phyloP scores from a whole-genome alignment of 306 rosid genomes.

The Senna tora region DNA sequence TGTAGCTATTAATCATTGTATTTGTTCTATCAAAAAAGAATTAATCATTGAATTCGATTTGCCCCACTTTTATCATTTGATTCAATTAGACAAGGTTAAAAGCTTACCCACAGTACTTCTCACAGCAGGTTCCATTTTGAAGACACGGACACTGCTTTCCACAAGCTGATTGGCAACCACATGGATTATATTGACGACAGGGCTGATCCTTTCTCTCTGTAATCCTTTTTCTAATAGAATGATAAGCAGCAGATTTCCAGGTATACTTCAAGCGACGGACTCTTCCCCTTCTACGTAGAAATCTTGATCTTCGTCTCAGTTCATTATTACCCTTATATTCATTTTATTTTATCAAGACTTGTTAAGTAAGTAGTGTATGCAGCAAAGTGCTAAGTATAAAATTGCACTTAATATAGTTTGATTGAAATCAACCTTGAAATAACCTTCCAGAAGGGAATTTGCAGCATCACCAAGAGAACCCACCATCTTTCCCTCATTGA shows the following conservation, averaged over 20 bases:
- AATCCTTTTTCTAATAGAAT: slow-evolving; percentile 68
- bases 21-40: too few relatives aligned
- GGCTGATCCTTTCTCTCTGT: slow-evolving; percentile 58
- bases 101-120: slow-evolving; percentile 87
- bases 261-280: slow-evolving; percentile 87
- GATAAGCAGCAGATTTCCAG: slow-evolving; percentile 76
- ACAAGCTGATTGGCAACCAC: slow-evolving; percentile 73
- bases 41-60: background rate
- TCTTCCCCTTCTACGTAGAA: slow-evolving; percentile 93
- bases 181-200: slow-evolving; percentile 69
- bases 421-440: slow-evolving; percentile 74
- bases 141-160: slow-evolving; percentile 84
- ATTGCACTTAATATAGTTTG: slow-evolving; percentile 35
- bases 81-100: background rate
- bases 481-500: slow-evolving; percentile 71
- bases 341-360: slow-evolving; percentile 44
- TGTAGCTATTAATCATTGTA: background rate
- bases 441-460: slow-evolving; percentile 83
- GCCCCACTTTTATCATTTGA: background rate
- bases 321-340: slow-evolving; percentile 82
- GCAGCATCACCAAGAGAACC: slow-evolving; percentile 81
- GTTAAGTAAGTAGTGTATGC: slow-evolving; percentile 32
- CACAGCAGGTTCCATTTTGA: slow-evolving; percentile 70
- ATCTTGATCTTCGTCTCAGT: slow-evolving; percentile 89
- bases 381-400: slow-evolving; percentile 17